These are phyloP conservation scores for Sporothrix protearum DNA, from an alignment of 2,329 filamentous ascomycete species.

Conservation along the genomic window DNA sequence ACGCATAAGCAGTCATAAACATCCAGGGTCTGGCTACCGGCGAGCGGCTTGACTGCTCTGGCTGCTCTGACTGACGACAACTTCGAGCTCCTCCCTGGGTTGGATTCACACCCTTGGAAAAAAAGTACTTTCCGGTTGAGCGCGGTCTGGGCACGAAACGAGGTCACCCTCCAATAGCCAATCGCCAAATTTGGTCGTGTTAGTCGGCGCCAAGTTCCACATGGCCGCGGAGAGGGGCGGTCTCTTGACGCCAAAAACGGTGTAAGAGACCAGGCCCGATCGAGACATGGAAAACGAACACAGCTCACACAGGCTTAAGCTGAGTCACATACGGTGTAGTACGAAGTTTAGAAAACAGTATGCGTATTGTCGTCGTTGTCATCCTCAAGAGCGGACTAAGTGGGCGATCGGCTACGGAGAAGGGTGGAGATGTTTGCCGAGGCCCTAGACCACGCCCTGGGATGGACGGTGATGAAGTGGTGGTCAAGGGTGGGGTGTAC, in stretches of 20 bases:
- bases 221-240: not conserved
- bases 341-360: not conserved
- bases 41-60: not conserved
- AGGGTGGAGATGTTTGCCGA: not conserved
- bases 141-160: not conserved
- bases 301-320: not conserved
- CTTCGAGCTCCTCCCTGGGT: not conserved
- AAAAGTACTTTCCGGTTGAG: not conserved
- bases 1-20: not conserved
- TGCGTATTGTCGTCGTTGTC: not conserved
- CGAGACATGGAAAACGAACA: conserved; percentile 15
- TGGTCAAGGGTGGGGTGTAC: no score
- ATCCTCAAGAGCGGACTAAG: not conserved
- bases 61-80: not conserved
- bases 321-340: no score
- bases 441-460: not conserved
- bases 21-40: not conserved
- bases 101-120: not conserved
- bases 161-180: not conserved
- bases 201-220: conserved; percentile 10
- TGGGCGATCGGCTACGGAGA: not conserved
- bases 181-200: not conserved
- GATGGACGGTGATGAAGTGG: not conserved
- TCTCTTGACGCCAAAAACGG: conserved; percentile 8
- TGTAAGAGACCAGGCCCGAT: conserved; percentile 17